Base-by-base conservation (phyloP, 2,329 filamentous ascomycete genomes). In the Pezicula radicicola region DNA sequence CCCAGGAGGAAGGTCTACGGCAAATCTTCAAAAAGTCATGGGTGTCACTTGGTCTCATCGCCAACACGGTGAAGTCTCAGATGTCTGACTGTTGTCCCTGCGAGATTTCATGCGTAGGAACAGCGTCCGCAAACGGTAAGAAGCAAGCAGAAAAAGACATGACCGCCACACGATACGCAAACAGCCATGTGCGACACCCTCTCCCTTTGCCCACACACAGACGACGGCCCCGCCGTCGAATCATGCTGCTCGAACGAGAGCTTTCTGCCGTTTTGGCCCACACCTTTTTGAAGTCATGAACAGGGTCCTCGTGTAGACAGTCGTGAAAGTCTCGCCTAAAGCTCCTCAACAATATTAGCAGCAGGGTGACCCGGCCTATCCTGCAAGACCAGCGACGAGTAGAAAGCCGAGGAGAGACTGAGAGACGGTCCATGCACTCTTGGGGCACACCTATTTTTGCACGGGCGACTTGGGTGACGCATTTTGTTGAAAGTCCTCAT, bases 1-100 rank as follows among this genome's bases (percentile, higher is more conserved):
- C 50, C 56, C 45, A 60, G 53, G 58, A 58, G 53, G 60, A 49
- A 57, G 33, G 41, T 50, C 48, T 52, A 52, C 46, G 51, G 54
- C 55, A 57, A 40, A 39, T 33, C 45, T 28, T 19, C 41, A 33
- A 25, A 25, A 52, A 49, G 49, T 55, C 55, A 55, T 44, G 40
- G 45, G 55, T 52, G 44, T 59, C 55, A 60, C 58, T 55, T 53
- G 54, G 58, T 58, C 54, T 60, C 56, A 56, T 54, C 54, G 49
- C 18, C 41, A 46, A 18, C 25, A 27, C 39, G 39, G 36, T 39
- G 40, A 33, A 48, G 58, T 61, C 59, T 58, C 59, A 61, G 57
- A 55, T 58, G 45, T 52, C 46, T 55, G 50, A 56, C 55, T 55
- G 52, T 28, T 16, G 42, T 45, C 19, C 52, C 52, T 52, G 52